phyloP scores from a whole-genome alignment of 2,329 filamentous ascomycete species.

The Coniella lustricola region DNA sequence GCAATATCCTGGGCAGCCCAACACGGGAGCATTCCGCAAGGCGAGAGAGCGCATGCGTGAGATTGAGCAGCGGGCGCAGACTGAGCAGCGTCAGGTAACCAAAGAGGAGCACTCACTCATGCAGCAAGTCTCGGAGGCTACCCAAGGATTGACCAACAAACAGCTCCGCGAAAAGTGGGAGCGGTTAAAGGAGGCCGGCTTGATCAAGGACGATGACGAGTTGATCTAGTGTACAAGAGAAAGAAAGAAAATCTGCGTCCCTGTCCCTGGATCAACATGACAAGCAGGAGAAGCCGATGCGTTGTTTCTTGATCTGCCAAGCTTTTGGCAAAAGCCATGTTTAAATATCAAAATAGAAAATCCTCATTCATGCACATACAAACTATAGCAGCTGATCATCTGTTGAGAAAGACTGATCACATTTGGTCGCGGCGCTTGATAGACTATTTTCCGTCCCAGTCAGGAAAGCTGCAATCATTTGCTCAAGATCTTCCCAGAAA shows the following conservation, averaged over 20 bases:
- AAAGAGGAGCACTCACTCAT: background rate
- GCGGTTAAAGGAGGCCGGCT: background rate
- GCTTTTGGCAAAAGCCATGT: no score
- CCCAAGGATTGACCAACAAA: background rate
- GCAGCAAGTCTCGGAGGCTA: no score
- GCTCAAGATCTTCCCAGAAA: background rate
- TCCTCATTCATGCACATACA: no score
- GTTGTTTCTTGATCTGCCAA: no score
- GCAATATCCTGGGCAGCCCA: conserved; percentile 47
- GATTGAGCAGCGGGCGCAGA: conserved; percentile 19
- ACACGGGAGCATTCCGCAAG: conserved; percentile 39
- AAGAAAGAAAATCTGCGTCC: no score
- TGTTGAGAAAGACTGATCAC: no score
- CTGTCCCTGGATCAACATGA: no score
- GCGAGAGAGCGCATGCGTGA: conserved; percentile 32
- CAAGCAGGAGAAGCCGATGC: no score
- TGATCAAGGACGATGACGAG: background rate
- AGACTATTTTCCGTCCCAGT: no score
- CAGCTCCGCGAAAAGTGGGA: background rate
- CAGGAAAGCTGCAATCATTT: background rate
- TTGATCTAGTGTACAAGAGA: background rate
- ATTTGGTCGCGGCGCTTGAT: no score
- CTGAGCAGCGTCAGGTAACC: background rate
- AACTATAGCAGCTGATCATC: no score
- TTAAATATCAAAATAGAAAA: no score